These are phyloP conservation scores for Phytophthora brassicae DNA, from an alignment of 352 stramenopile genomes.

Conservation along the genomic window DNA sequence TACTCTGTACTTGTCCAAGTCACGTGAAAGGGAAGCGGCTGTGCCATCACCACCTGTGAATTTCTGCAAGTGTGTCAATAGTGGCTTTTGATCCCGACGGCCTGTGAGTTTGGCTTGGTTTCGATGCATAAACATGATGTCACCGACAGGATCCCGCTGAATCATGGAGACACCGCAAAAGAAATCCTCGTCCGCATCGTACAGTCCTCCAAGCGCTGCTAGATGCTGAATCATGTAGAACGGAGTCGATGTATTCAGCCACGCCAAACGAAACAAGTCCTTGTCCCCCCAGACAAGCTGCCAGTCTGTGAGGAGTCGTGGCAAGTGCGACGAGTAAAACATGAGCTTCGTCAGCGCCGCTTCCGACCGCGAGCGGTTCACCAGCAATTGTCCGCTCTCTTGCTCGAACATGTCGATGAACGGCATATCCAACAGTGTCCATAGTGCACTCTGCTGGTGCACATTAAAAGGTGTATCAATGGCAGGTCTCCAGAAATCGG, in stretches of 20 bases:
- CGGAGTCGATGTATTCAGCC: conserved; percentile 69
- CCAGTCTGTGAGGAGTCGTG: conserved; percentile 61
- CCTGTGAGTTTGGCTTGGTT: conserved; percentile 80
- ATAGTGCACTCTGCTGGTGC: conserved; percentile 67
- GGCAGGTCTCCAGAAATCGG: conserved; percentile 77
- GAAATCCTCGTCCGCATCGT: conserved; percentile 46
- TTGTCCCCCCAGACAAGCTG: conserved; percentile 69
- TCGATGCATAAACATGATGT: conserved; percentile 82
- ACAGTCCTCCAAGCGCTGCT: conserved; percentile 53
- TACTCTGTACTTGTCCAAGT: conserved; percentile 78
- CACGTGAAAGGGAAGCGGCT: conserved; percentile 41
- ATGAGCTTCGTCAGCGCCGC: conserved; percentile 69
- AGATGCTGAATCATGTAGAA: conserved; percentile 74
- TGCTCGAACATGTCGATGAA: conserved; percentile 89
- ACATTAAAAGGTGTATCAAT: conserved; percentile 74
- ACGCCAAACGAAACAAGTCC: conserved; percentile 78
- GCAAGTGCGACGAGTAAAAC: conserved; percentile 72
- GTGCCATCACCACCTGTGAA: conserved; percentile 73
- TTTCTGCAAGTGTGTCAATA: conserved; percentile 76
- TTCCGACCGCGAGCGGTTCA: conserved; percentile 49
- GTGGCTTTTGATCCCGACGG: conserved; percentile 51
- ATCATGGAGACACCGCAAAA: conserved; percentile 86
- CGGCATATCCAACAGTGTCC: conserved; percentile 76
- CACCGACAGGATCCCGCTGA: conserved; percentile 66
- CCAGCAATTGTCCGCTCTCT: conserved; percentile 74